Evolutionary conservation across 176 grass and related monocot species (phyloP), one percentile per base, ranked within the genome.

Genomic region (Guadua angustifolia): DNA sequence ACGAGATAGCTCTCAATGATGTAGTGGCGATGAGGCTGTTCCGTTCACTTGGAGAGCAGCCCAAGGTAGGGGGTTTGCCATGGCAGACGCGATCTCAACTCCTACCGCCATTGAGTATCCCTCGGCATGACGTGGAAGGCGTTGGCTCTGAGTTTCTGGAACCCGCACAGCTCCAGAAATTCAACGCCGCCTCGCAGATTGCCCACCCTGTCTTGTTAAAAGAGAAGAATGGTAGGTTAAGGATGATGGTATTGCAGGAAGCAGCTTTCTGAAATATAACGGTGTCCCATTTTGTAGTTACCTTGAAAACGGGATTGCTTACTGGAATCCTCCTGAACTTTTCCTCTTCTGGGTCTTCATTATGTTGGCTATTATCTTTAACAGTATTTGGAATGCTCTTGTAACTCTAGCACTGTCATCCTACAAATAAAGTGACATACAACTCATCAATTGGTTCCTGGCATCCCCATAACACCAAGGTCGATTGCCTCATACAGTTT

Each of bases 91-190:
- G 43, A 99, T 51, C 86, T 86, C 73, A 42, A 49, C 66, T 22
- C 88, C 89, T 0, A 93, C 93, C 0, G 51, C 35, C 4, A n/a
- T n/a, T n/a, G n/a, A n/a, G n/a, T n/a, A n/a, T n/a, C n/a, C n/a
- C n/a, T n/a, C n/a, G n/a, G n/a, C n/a, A n/a, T n/a, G n/a, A n/a
- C n/a, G n/a, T n/a, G n/a, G n/a, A n/a, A n/a, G n/a, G n/a, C n/a
- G n/a, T n/a, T n/a, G n/a, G n/a, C n/a, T n/a, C n/a, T n/a, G n/a
- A n/a, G n/a, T n/a, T n/a, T n/a, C n/a, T n/a, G 94, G 77, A 94
- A 99, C 51, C 96, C 93, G 47, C 91, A 95, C 82, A 99, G 63
- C 87, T 95, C 96, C n/a, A n/a, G n/a, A n/a, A n/a, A n/a, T 22
- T 95, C 87, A 0, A 94, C 24, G 1, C 85, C 93, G 60, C 91